Conservation (phyloP, 371 early-diverging fungal genomes). For the Cokeromyces recurvatus region DNA sequence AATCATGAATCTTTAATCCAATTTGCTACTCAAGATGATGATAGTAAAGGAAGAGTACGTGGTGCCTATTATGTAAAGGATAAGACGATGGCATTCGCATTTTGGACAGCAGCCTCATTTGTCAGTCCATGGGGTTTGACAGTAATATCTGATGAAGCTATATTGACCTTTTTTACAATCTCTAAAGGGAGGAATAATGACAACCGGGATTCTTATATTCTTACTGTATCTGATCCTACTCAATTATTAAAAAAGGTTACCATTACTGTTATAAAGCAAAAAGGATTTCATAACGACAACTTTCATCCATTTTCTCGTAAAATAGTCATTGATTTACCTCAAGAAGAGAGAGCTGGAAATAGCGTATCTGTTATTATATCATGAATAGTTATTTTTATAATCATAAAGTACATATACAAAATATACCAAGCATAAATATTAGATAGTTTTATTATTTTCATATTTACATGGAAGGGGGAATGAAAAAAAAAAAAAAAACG, state of each 20-base stretch:
- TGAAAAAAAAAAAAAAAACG: too few relatives aligned
- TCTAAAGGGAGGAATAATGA: neutral
- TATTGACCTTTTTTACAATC: conserved; percentile 7
- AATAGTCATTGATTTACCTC: too few relatives aligned
- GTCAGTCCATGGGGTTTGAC: neutral
- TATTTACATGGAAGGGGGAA: too few relatives aligned
- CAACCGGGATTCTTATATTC: neutral
- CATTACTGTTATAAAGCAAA: conserved; percentile 2
- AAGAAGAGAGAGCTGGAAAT: too few relatives aligned
- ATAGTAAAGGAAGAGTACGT: conserved; percentile 1
- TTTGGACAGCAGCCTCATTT: conserved; percentile 18
- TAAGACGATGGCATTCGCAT: conserved; percentile 12
- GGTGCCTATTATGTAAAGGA: conserved; percentile 7
- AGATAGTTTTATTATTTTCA: too few relatives aligned
- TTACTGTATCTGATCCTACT: conserved; percentile 25
- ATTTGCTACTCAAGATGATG: conserved; percentile 8
- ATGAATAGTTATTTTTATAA: too few relatives aligned
- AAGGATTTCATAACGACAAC: too few relatives aligned
- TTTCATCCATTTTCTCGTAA: too few relatives aligned
- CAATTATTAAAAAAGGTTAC: conserved; percentile 11
- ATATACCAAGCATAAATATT: too few relatives aligned
- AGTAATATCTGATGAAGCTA: conserved; percentile 5
- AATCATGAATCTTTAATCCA: neutral
- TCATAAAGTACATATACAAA: too few relatives aligned
- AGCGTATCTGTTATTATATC: too few relatives aligned